Base-by-base conservation (phyloP, 768 basidiomycete species). In the Mycena rosella region DNA sequence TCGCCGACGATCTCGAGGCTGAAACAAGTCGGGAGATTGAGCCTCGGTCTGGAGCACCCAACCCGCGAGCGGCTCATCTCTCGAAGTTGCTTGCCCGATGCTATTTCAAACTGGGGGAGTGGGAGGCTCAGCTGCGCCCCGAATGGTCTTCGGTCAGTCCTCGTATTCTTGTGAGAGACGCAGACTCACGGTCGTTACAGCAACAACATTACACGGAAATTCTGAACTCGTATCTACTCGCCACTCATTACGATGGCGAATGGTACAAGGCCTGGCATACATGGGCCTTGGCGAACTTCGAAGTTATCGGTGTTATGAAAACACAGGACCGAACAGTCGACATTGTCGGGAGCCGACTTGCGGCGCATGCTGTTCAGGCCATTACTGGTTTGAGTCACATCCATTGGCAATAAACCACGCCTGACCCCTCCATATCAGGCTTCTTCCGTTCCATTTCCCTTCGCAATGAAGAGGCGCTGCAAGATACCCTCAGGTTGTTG, bases 181-280 rank as follows among this genome's bases (percentile, higher is more conserved):
- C 20, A 52, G 34, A 54, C 69, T 78, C 45, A 78, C 32, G 15
- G 38, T 30, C 40, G 7, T 29, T 53, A 34, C 74, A 96, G 94
- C 84, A 91, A 67, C 66, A 59, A 36, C 91, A 94, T 63, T 88
- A 92, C 26, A 87, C 90, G 57, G 91, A 93, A 48, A 95, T 98
- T 62, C 81, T 99, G 9, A 88, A 91, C 70, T 90, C 94, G 5
- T 98, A 98, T 79, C 85, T 87, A 56, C 84, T 91, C 32, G 94
- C 98, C 0, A 99, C 98, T 2, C 91, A 92, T 73, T 94, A 94
- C 70, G 97, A 99, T 77, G 89, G 92, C 5, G 85, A 86, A n/a
- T 99, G 98, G 98, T 98, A 98, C 80, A 98, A 99, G 77, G 98
- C 97, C 20, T 99, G 96, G 96, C 98, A 99, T 75, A 96, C 95